These are phyloP conservation scores for Sclerotinia sclerotiorum DNA, from an alignment of 2,329 filamentous ascomycete genomes.

Conservation along the genomic window DNA sequence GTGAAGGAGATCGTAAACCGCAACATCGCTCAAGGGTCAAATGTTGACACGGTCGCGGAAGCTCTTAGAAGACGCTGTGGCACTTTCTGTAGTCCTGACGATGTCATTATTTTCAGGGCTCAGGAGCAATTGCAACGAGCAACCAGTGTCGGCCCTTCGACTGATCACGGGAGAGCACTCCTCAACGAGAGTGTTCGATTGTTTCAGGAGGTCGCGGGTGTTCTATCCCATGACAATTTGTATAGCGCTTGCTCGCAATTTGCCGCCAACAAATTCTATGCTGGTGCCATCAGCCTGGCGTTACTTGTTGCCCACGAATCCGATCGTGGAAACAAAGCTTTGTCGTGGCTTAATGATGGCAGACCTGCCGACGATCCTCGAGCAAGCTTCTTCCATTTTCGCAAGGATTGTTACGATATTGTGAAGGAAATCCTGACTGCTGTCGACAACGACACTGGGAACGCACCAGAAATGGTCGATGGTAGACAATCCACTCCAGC, in stretches of 20 bases:
- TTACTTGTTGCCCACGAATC: slow-evolving; percentile 79
- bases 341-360: slow-evolving; percentile 85
- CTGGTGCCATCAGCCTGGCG: slow-evolving; percentile 85
- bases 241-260: slow-evolving; percentile 77
- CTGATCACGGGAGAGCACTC: slow-evolving; percentile 72
- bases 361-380: slow-evolving; percentile 71
- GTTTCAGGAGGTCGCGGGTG: slow-evolving; percentile 85
- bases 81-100: slow-evolving; percentile 95
- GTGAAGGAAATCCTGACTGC: slow-evolving; percentile 77
- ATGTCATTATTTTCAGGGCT: slow-evolving; percentile 97
- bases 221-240: slow-evolving; percentile 77
- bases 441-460: slow-evolving; percentile 69
- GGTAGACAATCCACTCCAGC: slow-evolving; percentile 73
- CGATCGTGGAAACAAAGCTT: slow-evolving; percentile 82
- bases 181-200: slow-evolving; percentile 86
- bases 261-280: slow-evolving; percentile 81
- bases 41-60: slow-evolving; percentile 95
- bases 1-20: slow-evolving; percentile 98
- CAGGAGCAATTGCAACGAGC: slow-evolving; percentile 92
- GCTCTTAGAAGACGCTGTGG: slow-evolving; percentile 89
- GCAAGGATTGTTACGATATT: slow-evolving; percentile 81
- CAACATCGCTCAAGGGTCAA: slow-evolving; percentile 94
- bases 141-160: slow-evolving; percentile 72
- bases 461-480: slow-evolving; percentile 72
- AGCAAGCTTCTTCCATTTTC: slow-evolving; percentile 55